Evolutionary conservation across 2,329 filamentous ascomycete species (phyloP).

Genomic region (Cytospora piceicola): DNA sequence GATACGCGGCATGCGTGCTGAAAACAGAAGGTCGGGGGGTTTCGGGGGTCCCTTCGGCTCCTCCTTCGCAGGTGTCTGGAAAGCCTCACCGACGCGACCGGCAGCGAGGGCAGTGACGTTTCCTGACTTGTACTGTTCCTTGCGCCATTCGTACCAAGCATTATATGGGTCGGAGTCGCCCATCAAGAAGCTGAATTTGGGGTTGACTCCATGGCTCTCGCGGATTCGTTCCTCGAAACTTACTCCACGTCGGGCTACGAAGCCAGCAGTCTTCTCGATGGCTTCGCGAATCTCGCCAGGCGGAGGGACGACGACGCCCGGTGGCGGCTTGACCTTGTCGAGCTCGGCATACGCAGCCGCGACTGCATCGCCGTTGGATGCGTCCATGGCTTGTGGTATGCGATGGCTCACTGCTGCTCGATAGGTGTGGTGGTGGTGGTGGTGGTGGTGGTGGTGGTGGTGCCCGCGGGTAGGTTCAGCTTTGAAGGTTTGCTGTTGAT

Average conservation of each 20-base stretch:
- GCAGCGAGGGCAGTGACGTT: constrained; percentile 79
- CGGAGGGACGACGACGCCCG: constrained; percentile 85
- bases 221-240: constrained; percentile 83
- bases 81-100: constrained; percentile 69
- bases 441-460: constrained; percentile 26
- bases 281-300: constrained; percentile 78
- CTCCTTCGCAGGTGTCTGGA: constrained; percentile 55
- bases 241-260: constrained; percentile 71
- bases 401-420: constrained; percentile 31
- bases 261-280: constrained; percentile 94
- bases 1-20: constrained; percentile 95
- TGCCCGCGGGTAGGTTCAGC: constrained; percentile 18
- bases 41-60: constrained; percentile 82
- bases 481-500: constrained; percentile 21
- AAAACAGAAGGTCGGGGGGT: constrained; percentile 88
- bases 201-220: constrained; percentile 79
- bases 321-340: constrained; percentile 76
- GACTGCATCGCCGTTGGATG: constrained; percentile 57
- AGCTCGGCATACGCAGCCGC: constrained; percentile 52
- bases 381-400: constrained; percentile 40
- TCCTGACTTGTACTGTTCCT: constrained; percentile 82
- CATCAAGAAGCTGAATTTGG: constrained; percentile 93
- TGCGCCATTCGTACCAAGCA: constrained; percentile 87
- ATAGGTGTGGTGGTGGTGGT: constrained; percentile 31
- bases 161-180: constrained; percentile 81